A percentile compares a stretch with the other conserved stretches of the same genome.
These are phyloP conservation scores for Fusarium heterosporum DNA, from an alignment of 2,329 filamentous ascomycete genomes.

Conservation along the genomic window DNA sequence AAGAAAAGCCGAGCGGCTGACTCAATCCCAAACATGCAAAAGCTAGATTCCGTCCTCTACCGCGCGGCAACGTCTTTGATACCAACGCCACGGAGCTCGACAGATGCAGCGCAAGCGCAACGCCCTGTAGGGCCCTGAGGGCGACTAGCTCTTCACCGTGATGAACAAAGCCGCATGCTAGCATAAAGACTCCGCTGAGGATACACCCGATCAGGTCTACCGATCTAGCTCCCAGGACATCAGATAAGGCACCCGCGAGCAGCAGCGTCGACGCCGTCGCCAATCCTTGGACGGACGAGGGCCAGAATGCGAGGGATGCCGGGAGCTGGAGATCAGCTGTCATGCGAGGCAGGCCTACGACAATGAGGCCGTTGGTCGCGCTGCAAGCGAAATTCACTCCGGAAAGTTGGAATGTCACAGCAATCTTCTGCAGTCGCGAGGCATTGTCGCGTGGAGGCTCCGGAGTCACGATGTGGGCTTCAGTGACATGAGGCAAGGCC, in stretches of 20 bases:
- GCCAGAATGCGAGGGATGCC: slow-evolving; percentile 54
- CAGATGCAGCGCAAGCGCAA: slow-evolving; percentile 52
- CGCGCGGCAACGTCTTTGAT: slow-evolving; percentile 47
- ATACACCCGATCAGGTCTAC: slow-evolving; percentile 53
- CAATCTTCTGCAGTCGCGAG: slow-evolving; percentile 36
- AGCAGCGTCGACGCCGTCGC: slow-evolving; percentile 53
- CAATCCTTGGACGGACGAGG: slow-evolving; percentile 52
- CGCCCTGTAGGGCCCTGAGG: slow-evolving; percentile 56
- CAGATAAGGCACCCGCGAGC: slow-evolving; percentile 55
- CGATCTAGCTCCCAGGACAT: slow-evolving; percentile 51
- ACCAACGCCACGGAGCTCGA: slow-evolving; percentile 54
- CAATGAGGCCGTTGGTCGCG: slow-evolving; percentile 48
- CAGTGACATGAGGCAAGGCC: neutral
- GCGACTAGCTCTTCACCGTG: slow-evolving; percentile 52
- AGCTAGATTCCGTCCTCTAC: slow-evolving; percentile 54
- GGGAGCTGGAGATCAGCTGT: slow-evolving; percentile 52
- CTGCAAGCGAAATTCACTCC: slow-evolving; percentile 45
- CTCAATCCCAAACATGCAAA: slow-evolving; percentile 60
- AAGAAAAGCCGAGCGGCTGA: slow-evolving; percentile 61
- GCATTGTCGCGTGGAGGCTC: neutral
- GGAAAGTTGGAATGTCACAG: slow-evolving; percentile 40
- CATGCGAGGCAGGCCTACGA: slow-evolving; percentile 57
- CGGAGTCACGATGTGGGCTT: neutral
- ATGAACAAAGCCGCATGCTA: slow-evolving; percentile 49
- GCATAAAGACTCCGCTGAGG: slow-evolving; percentile 46